Percentiles rank a stretch among this genome's conserved stretches.
Evolutionary conservation across 768 basidiomycete species (phyloP).

Genomic region (Mycena galopus): DNA sequence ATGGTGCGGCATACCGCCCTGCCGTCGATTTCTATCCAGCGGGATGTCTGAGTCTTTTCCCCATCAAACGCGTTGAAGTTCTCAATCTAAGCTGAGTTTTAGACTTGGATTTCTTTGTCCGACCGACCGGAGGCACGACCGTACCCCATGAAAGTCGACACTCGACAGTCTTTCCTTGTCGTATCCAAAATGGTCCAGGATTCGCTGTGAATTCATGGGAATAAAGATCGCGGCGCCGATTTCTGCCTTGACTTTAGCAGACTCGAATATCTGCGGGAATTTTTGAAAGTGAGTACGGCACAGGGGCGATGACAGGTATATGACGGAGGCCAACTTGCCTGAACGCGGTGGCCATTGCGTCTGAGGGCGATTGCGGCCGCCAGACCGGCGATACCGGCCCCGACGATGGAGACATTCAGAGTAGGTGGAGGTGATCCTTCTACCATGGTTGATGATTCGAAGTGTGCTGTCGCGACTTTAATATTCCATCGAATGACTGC

Average conservation of each 20-base stretch:
- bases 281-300: too few species aligned
- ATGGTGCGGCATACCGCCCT: background rate
- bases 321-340: too few species aligned
- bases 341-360: conserved; percentile 3
- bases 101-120: too few species aligned
- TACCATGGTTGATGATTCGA: too few species aligned
- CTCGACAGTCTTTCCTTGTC: background rate
- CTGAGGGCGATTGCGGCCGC: background rate
- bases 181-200: conserved; percentile 12
- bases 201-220: background rate
- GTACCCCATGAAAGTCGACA: background rate
- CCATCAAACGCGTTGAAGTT: background rate
- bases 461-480: too few species aligned
- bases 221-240: conserved; percentile 10
- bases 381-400: conserved; percentile 9
- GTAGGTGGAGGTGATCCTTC: too few species aligned
- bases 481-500: too few species aligned
- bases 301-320: too few species aligned
- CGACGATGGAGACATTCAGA: background rate
- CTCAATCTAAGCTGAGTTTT: background rate
- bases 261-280: background rate
- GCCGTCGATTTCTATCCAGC: background rate
- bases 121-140: background rate
- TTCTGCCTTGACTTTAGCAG: background rate
- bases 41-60: background rate